Base-by-base conservation (phyloP, 441 rosid genomes). In the Francoa sonchifolia region DNA sequence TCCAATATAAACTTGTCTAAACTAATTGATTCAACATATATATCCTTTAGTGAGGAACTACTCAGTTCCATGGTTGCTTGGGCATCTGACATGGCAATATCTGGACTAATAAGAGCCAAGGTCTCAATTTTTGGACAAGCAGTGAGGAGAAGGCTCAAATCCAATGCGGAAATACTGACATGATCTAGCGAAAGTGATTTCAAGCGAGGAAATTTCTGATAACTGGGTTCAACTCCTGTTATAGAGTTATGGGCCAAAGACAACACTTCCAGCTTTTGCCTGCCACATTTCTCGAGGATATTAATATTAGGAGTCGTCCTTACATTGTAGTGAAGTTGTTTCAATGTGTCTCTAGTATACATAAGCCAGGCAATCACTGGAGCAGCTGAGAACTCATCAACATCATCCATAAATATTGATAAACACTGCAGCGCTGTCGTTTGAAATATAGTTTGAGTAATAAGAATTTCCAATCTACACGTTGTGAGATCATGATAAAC, bases 281-380 rank as follows among this genome's bases (percentile, higher is more conserved):
- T 70, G 42, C 86, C 79, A 42, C 77, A 75, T 19, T 73, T 70
- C 15, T 79, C 86, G 19, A 79, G 83, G 56, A 82, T 74, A 53
- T 87, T 82, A 43, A 79, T 72, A 50, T 63, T 65, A 0, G 86
- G 80, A 10, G 43, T 63, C 1, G 80, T 76, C 26, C 64, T 60
- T n/a, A 77, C 80, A 42, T 72, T 76, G 51, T 70, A 87, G 42
- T 50, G 61, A 47, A 87, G 47, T 18, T 63, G 28, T 8, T 63
- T 71, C 52, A 87, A 62, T 8, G 81, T 75, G 52, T 72, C 82
- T 50, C 83, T 65, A 0, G 86, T 79, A 55, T 76, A 70, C 83
- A 75, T 61, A 26, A 87, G 79, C 96, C 92, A 87, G 27, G 92
- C 83, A 39, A 76, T 67, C 42, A 77, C 79, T 1, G 79, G 71